Evolutionary conservation across 805 yeast species (phyloP).

Genomic region (Candida mattraensis): DNA sequence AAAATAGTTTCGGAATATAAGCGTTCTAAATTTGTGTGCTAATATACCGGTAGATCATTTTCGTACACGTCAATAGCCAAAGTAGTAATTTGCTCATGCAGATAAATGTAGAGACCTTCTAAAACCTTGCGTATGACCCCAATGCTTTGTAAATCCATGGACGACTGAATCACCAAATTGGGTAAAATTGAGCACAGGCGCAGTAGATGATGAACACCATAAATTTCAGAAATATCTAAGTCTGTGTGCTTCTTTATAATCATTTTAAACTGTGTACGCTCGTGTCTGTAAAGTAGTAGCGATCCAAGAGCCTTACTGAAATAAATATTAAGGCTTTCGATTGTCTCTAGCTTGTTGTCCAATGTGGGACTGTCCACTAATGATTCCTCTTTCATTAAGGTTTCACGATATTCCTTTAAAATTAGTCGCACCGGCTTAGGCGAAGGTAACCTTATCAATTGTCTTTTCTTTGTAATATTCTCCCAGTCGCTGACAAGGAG

Average conservation of each 20-base stretch:
- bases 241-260: slow-evolving; percentile 34
- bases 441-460: slow-evolving; percentile 65
- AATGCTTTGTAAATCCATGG: slow-evolving; percentile 77
- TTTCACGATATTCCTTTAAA: slow-evolving; percentile 45
- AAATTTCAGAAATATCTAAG: slow-evolving; percentile 42
- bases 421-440: slow-evolving; percentile 52
- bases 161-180: slow-evolving; percentile 72
- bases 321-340: slow-evolving; percentile 66
- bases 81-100: slow-evolving; percentile 43
- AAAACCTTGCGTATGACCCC: slow-evolving; percentile 53
- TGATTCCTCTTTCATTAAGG: slow-evolving; percentile 23
- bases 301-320: slow-evolving; percentile 74
- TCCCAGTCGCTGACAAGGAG: slow-evolving; percentile 94
- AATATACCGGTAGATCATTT: slow-evolving; percentile 43
- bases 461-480: slow-evolving; percentile 74
- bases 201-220: slow-evolving; percentile 81
- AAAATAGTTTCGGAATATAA: slow-evolving; percentile 8
- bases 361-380: slow-evolving; percentile 40
- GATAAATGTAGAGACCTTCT: slow-evolving; percentile 52
- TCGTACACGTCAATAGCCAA: slow-evolving; percentile 45
- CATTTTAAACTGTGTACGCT: slow-evolving; percentile 68
- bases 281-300: slow-evolving; percentile 70
- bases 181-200: slow-evolving; percentile 79
- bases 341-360: slow-evolving; percentile 64
- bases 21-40: not conserved